phyloP scores from a whole-genome alignment of 139 green algal genomes.

The Medakamo hakoo region DNA sequence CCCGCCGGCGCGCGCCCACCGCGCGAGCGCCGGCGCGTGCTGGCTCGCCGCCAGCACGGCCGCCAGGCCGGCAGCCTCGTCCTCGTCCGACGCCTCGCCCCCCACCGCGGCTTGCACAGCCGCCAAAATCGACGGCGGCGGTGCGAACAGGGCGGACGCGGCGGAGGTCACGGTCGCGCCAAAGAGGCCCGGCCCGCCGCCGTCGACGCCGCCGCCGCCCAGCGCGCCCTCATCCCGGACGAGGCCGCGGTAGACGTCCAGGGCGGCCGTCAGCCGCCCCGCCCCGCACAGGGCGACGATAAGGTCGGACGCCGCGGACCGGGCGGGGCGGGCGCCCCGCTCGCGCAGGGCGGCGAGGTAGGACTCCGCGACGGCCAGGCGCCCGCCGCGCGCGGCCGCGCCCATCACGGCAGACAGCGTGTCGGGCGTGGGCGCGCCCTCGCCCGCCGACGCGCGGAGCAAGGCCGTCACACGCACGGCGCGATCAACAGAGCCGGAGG shows the following conservation, averaged over 20 bases:
- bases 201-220: too few species aligned
- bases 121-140: too few species aligned
- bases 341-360: not conserved
- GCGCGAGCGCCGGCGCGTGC: not conserved
- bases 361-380: not conserved
- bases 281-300: slow-evolving; percentile 18
- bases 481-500: not conserved
- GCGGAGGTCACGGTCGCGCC: too few species aligned
- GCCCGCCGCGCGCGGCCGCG: too few species aligned
- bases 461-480: not conserved
- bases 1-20: not conserved
- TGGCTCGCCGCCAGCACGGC: too few species aligned
- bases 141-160: too few species aligned
- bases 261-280: slow-evolving; percentile 7
- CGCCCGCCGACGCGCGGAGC: too few species aligned
- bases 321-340: not conserved
- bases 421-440: not conserved
- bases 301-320: slow-evolving; percentile 14
- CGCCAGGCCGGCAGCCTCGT: too few species aligned
- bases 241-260: slow-evolving; percentile 14
- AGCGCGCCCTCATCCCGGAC: too few species aligned
- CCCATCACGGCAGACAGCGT: not conserved
- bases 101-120: too few species aligned
- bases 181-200: too few species aligned
- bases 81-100: too few species aligned